These are phyloP conservation scores for Suaeda aralocaspica DNA, from an alignment of 148 eudicot species.

Conservation along the genomic window DNA sequence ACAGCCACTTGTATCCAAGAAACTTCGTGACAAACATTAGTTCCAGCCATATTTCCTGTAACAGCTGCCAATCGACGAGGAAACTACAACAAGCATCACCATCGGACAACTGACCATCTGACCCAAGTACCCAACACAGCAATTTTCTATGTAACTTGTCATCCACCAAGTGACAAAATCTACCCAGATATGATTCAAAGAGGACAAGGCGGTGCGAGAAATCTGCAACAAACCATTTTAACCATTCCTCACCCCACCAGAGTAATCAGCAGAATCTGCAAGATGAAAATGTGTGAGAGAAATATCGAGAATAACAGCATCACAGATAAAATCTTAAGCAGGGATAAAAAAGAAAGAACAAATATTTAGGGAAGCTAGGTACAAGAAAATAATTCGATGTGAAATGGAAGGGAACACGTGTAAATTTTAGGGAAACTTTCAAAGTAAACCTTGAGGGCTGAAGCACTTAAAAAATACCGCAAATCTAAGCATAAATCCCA, in stretches of 20 bases:
- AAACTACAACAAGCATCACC: slow-evolving; percentile 19
- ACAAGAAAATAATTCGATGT: neutral
- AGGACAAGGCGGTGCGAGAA: slow-evolving; percentile 11
- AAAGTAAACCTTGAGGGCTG: neutral
- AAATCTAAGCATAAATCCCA: too few relatives aligned
- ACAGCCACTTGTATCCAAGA: slow-evolving; percentile 2
- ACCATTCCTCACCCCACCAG: slow-evolving; percentile 20
- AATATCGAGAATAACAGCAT: neutral
- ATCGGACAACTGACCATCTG: slow-evolving; percentile 1
- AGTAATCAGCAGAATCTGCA: slow-evolving; percentile 34
- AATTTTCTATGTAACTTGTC: slow-evolving; percentile 13
- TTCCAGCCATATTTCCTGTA: slow-evolving; percentile 8
- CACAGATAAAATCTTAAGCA: neutral
- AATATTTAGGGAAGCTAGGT: neutral
- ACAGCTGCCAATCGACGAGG: slow-evolving; percentile 6
- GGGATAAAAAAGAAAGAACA: neutral
- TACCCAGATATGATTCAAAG: slow-evolving; percentile 9
- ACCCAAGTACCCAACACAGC: slow-evolving; percentile 5
- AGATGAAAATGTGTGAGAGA: neutral
- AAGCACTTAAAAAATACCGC: neutral
- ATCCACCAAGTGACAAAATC: slow-evolving; percentile 17
- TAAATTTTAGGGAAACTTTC: neutral
- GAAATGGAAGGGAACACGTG: neutral
- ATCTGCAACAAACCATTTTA: slow-evolving; percentile 21
- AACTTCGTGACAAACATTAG: slow-evolving; percentile 8